phyloP scores from a whole-genome alignment of 768 basidiomycete genomes.

The Cystofilobasidium macerans region DNA sequence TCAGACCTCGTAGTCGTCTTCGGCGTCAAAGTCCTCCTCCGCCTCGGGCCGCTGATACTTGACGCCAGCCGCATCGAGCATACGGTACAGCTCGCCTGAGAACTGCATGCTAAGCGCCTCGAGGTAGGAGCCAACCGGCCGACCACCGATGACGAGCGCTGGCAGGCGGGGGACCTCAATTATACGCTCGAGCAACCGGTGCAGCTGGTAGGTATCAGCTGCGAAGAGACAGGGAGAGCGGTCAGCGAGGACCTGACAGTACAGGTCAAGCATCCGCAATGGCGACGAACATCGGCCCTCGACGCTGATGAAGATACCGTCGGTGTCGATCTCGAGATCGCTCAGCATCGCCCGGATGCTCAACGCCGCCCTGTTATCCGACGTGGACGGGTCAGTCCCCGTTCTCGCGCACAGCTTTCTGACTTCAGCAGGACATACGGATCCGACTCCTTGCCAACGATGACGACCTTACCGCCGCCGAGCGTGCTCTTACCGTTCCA shows the following conservation, averaged over 20 bases:
- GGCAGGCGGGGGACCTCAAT: neutral
- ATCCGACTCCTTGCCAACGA: neutral
- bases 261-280: neutral
- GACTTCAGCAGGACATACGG: neutral
- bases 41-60: neutral
- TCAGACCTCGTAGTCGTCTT: neutral
- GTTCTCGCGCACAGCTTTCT: too few species aligned
- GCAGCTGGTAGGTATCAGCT: slow-evolving; percentile 2
- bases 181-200: neutral
- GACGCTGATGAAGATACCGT: neutral
- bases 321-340: neutral
- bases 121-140: neutral
- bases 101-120: neutral
- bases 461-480: neutral
- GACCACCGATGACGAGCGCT: neutral
- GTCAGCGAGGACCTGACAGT: neutral
- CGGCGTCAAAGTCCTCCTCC: neutral
- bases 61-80: neutral
- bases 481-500: neutral
- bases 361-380: neutral
- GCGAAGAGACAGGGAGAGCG: neutral
- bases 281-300: neutral
- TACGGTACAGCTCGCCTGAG: neutral
- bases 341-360: neutral
- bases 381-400: too few species aligned